Base-by-base conservation (phyloP, 495 filamentous ascomycete genomes). In the Collariella sp. region DNA sequence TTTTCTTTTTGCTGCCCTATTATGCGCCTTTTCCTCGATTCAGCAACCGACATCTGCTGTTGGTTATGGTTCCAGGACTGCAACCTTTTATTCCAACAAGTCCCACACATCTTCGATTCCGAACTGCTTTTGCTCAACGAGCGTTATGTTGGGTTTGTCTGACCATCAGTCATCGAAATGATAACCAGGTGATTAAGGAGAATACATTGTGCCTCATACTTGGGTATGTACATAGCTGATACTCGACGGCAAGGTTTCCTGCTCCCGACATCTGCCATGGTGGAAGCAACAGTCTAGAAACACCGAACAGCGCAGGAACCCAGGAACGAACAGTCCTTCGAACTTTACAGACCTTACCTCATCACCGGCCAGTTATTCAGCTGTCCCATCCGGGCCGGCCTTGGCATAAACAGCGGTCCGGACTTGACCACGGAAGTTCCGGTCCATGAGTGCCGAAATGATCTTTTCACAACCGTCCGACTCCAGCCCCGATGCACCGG, bases 81-180 rank as follows among this genome's bases (percentile, higher is more conserved):
- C 55, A 52, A 57, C 47, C 47, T 48, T 47, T 40, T 11, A 12
- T 7, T 50, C 24, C 43, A 18, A 29, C 26, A 35, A 42, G 24
- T 12, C 36, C 13, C 26, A 12, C 18, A 18, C 22, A 36, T 35
- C n/a, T 35, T 36, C 23, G 48, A 36, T 49, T 49, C 49, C 42
- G 56, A 54, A 7, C 56, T 50, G 45, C 49, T 53, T 38, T 48
- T 16, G 24, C 24, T 18, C 2, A 9, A 39, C 29, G 19, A 40
- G 13, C 33, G 50, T 50, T 54, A 40, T n/a, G n/a, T n/a, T n/a
- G n/a, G n/a, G n/a, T n/a, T n/a, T n/a, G n/a, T n/a, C n/a, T n/a
- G n/a, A n/a, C n/a, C n/a, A n/a, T 9, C 26, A 31, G 9, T 31
- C 26, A 9, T 9, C 26, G 9, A 31, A 31, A 9, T 9, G 26